phyloP scores from a whole-genome alignment of 495 filamentous ascomycete genomes.

The Neurospora cerealis region DNA sequence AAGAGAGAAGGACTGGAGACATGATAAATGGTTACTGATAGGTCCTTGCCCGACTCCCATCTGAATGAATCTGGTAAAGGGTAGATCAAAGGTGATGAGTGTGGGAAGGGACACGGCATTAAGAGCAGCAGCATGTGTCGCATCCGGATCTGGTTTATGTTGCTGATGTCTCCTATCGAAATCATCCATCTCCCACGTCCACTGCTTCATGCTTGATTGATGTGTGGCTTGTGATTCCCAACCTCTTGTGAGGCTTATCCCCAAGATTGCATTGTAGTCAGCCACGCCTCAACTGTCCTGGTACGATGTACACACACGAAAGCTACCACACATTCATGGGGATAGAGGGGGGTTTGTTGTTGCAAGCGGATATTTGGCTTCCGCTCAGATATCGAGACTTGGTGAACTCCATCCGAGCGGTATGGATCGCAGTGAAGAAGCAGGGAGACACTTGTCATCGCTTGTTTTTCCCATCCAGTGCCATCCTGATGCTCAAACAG shows the following conservation, averaged over 20 bases:
- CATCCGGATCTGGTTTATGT: not conserved
- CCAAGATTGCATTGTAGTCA: not conserved
- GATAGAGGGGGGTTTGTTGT: not conserved
- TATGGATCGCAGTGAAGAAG: not conserved
- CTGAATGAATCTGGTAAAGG: not conserved
- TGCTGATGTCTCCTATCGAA: not conserved
- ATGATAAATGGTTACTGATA: not conserved
- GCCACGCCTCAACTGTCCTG: not conserved
- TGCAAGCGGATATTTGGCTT: no score
- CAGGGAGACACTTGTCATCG: not conserved
- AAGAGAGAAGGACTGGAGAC: not conserved
- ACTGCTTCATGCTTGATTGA: not conserved
- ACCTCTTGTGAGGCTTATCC: not conserved
- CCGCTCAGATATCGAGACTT: no score
- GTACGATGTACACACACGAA: not conserved
- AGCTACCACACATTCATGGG: no score
- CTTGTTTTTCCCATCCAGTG: not conserved
- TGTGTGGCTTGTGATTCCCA: not conserved
- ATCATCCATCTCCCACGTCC: not conserved
- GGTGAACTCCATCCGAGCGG: not conserved
- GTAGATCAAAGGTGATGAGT: not conserved
- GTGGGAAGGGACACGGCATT: not conserved
- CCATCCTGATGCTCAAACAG: not conserved
- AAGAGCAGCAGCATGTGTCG: not conserved
- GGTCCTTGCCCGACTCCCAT: not conserved